phyloP scores from a whole-genome alignment of 192 early-diverging fungal species.

The Entophlyctis luteolus region DNA sequence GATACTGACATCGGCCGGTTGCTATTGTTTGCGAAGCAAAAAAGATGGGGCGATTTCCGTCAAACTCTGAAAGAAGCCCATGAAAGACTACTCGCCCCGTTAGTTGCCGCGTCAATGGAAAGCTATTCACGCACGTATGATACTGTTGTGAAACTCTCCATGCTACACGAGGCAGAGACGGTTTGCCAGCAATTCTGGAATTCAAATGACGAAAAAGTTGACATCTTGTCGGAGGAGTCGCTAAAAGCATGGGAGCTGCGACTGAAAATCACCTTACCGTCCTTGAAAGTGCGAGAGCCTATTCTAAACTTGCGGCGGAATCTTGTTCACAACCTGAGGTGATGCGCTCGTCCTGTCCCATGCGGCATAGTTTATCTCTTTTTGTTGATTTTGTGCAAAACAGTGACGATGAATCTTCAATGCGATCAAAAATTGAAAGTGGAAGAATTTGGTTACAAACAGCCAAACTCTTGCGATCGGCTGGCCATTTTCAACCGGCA shows the following conservation, averaged over 20 bases:
- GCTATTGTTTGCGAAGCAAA: conserved; percentile 44
- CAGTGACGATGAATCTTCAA: no score
- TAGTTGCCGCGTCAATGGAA: conserved; percentile 62
- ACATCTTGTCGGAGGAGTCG: neutral
- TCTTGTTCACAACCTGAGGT: conserved; percentile 37
- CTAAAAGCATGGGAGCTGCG: conserved; percentile 42
- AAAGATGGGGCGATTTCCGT: conserved; percentile 28
- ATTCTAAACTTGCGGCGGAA: conserved; percentile 57
- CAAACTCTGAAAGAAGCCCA: conserved; percentile 42
- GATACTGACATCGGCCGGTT: conserved; percentile 55
- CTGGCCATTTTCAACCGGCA: conserved; percentile 52
- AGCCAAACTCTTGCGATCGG: conserved; percentile 55
- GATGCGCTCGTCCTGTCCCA: no score
- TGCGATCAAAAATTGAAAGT: conserved; percentile 29
- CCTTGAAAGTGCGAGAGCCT: conserved; percentile 57
- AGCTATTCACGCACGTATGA: conserved; percentile 63
- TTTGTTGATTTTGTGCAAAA: no score
- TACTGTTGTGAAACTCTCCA: conserved; percentile 56
- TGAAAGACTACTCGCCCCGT: conserved; percentile 40
- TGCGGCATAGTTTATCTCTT: no score
- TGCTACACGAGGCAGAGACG: conserved; percentile 64
- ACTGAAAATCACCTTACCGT: conserved; percentile 50
- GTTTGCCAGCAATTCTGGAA: conserved; percentile 20
- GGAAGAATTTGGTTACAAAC: conserved; percentile 65
- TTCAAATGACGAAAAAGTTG: neutral